Evolutionary conservation across 2,329 filamentous ascomycete species (phyloP).

Genomic region (Verticillium longisporum): DNA sequence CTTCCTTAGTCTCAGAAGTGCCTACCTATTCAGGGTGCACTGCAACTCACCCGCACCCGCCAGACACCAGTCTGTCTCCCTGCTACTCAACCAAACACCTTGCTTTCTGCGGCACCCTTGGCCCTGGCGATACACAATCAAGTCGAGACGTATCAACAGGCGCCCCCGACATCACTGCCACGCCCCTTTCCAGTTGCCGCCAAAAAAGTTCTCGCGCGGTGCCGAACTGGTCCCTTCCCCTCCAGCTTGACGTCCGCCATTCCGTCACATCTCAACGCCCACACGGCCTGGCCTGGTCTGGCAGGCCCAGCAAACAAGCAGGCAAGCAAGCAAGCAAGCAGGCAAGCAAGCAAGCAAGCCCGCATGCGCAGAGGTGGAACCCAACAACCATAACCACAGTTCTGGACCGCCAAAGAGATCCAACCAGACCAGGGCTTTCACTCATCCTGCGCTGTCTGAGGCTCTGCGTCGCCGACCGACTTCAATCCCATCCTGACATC

Average conservation of each 20-base stretch:
- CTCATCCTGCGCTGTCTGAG: neutral
- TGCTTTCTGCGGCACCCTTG: neutral
- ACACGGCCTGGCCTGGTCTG: neutral
- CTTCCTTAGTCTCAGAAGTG: neutral
- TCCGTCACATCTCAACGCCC: neutral
- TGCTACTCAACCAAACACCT: neutral
- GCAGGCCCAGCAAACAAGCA: too few relatives aligned
- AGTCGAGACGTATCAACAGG: neutral
- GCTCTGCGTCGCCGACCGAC: neutral
- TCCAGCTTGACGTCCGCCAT: neutral
- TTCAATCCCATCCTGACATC: neutral
- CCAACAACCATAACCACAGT: neutral
- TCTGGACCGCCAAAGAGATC: neutral
- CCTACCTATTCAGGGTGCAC: neutral
- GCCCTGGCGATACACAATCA: neutral
- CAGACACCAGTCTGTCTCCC: neutral
- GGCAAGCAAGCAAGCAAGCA: too few relatives aligned
- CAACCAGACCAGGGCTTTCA: neutral
- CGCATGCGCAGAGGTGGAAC: neutral
- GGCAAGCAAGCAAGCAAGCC: neutral
- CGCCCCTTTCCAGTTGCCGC: neutral
- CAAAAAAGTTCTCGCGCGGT: neutral
- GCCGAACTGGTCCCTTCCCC: neutral
- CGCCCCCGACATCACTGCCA: neutral
- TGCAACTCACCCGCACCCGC: neutral